phyloP scores from a whole-genome alignment of 108 stramenopile genomes.

The Discostella stelligeroides region DNA sequence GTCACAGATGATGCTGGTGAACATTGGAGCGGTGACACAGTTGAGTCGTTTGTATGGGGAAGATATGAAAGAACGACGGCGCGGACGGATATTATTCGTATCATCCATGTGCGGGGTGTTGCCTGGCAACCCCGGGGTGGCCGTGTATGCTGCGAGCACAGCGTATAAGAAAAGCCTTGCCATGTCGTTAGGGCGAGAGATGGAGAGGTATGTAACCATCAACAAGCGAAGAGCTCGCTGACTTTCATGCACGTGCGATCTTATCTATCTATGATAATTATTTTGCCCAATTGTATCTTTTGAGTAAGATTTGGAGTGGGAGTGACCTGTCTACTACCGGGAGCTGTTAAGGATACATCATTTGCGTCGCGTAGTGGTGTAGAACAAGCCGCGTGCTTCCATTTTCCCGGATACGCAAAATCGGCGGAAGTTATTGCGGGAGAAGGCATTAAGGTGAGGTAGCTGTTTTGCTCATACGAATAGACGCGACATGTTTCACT shows the following conservation, averaged over 20 bases:
- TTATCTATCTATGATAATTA: too few species aligned
- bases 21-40: constrained; percentile 60
- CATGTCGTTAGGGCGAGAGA: constrained; percentile 73
- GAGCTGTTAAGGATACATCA: constrained; percentile 74
- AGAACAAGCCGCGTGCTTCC: constrained; percentile 73
- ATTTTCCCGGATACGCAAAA: constrained; percentile 72
- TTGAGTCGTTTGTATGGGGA: constrained; percentile 72
- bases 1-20: constrained; percentile 70
- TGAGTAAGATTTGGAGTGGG: constrained; percentile 63
- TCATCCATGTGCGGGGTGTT: constrained; percentile 70
- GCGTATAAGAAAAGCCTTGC: constrained; percentile 76
- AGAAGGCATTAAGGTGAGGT: constrained; percentile 63
- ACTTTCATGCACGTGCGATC: too few species aligned
- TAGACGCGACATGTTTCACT: neutral
- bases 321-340: constrained; percentile 88
- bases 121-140: constrained; percentile 68
- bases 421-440: constrained; percentile 64
- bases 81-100: constrained; percentile 83
- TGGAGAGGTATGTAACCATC: constrained; percentile 54
- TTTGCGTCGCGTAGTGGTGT: constrained; percentile 63
- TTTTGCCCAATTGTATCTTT: neutral
- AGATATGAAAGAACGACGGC: constrained; percentile 75
- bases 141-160: constrained; percentile 82
- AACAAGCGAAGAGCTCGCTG: neutral
- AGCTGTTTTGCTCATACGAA: neutral